Percentiles rank a stretch among this genome's conserved stretches.
These are phyloP conservation scores for Rubia yunnanensis DNA, from an alignment of 257 asterid species.

Conservation along the genomic window DNA sequence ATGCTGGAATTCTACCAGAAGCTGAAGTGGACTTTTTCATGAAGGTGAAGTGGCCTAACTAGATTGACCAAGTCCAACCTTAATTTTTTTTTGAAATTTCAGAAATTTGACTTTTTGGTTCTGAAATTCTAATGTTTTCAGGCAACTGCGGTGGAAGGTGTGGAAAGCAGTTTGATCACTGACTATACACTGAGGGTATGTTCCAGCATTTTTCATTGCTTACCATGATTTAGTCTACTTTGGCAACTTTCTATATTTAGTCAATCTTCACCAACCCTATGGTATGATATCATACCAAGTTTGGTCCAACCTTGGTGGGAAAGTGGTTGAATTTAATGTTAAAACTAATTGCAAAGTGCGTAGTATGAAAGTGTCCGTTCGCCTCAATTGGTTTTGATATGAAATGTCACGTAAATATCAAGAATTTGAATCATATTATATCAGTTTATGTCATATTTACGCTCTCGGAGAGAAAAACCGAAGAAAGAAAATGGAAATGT, in stretches of 20 bases:
- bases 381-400: too few relatives aligned
- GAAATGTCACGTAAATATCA: too few relatives aligned
- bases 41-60: constrained; percentile 29
- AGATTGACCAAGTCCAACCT: neutral
- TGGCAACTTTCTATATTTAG: neutral
- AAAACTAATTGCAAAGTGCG: too few relatives aligned
- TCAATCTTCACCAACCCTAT: neutral
- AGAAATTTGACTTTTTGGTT: neutral
- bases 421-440: too few relatives aligned
- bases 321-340: too few relatives aligned
- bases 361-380: too few relatives aligned
- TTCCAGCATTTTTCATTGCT: neutral
- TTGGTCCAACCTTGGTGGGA: too few relatives aligned
- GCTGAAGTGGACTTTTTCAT: constrained; percentile 55
- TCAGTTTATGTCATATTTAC: too few relatives aligned
- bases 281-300: neutral
- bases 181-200: constrained; percentile 55
- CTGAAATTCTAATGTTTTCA: neutral
- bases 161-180: constrained; percentile 43
- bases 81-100: neutral
- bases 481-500: neutral
- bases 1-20: constrained; percentile 40
- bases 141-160: constrained; percentile 60
- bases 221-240: neutral
- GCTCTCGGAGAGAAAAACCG: too few relatives aligned